Evolutionary conservation across 495 filamentous ascomycete genomes (phyloP), one percentile per base, ranked within the genome.

Genomic region (Lophiotrema nucula): DNA sequence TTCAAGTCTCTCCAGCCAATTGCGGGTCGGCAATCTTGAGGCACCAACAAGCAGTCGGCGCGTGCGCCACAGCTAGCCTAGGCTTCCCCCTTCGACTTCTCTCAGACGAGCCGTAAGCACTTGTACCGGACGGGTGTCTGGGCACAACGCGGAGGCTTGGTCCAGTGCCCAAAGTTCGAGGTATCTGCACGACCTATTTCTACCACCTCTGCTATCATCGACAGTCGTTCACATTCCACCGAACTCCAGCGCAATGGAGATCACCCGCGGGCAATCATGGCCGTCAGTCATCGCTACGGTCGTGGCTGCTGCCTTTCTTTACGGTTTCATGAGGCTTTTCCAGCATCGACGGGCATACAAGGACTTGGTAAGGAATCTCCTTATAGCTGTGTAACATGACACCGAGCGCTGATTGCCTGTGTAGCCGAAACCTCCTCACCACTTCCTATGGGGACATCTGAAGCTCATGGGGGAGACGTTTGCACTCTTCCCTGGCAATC

Each of bases 371-470:
- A 21, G 43, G 39, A 27, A 24, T 19, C 1, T 48, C 15, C 41
- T 22, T 27, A 8, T 38, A 21, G 3, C 15, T n/a, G n/a, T n/a
- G n/a, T 16, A 33, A 12, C 15, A n/a, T 4, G 19, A 24, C 11
- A 24, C 11, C 10, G 41, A 19, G 41, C 23, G 11, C 44, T 47
- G 23, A 47, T 22, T 5, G 12, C 26, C 24, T 8, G 18, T 8
- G 22, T 23, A 54, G 51, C 58, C 58, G 24, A 50, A 31, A 33
- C 58, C 58, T 33, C 58, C 58, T 3, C 52, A 62, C 23, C 24
- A 39, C 46, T 56, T 62, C 28, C 22, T 62, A 16, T 62, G 51
- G 51, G 58, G 58, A 12, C 58, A 62, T 45, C 37, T 62, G 5
- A 62, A 62, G 45, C 39, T 62, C n/a, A n/a, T 62, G 18, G 58